Evolutionary conservation across 2,329 filamentous ascomycete genomes (phyloP), one percentile per base, ranked within the genome.

Genomic region (Endothia cerciana): DNA sequence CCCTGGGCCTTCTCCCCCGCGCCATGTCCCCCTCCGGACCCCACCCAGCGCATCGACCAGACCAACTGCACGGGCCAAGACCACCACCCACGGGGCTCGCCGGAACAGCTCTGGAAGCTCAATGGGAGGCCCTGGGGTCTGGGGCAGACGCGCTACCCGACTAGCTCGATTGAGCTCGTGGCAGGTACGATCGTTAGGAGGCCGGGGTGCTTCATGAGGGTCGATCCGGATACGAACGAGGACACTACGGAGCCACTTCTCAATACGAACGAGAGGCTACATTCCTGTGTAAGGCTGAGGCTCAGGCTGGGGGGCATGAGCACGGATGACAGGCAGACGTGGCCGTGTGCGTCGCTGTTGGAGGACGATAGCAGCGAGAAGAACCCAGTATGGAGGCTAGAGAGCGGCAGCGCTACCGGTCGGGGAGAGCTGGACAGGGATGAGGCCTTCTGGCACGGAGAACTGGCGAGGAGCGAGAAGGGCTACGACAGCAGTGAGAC

Each of bases 201-300:
- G 13, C 79, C 79, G 3, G 79, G 79, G 1, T 67, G 77, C 15
- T 77, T 76, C 56, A 72, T 73, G 36, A 73, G 79, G 25, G 73
- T 77, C 10, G 75, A 81, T 69, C 75, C 78, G 55, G 72, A 76
- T 28, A 77, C 73, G 7, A 80, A 80, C 61, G 63, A 71, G n/a
- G 72, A 74, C 33, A 79, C 76, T 0, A 65, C 70, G 13, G 70
- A 77, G 61, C 76, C 76, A 6, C 72, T 81, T 65, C 63, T 74
- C 3, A 72, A 76, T 53, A 81, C 79, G 0, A 72, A 73, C 64
- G 79, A 81, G 70, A 71, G 77, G 19, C 74, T 81, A 8, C 76
- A 77, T 49, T 69, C 68, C 13, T 70, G 68, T 13, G 75, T 74
- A 30, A 66, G 75, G 11, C 71, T 77, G 19, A 61, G 76, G 13